phyloP scores from a whole-genome alignment of 2,329 filamentous ascomycete genomes.

The Colletotrichum caudatum region DNA sequence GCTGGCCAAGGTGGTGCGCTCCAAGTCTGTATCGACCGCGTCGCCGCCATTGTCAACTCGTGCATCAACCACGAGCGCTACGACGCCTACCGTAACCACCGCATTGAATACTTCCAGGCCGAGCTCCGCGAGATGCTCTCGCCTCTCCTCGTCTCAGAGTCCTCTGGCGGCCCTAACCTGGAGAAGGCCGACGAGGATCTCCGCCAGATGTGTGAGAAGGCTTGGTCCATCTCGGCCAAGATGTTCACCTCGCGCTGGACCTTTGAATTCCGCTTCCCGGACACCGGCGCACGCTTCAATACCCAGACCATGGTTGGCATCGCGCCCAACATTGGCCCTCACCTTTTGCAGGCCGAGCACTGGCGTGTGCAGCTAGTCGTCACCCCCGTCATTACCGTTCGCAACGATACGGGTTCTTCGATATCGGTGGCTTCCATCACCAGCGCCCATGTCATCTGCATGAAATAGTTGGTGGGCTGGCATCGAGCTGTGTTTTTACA shows the following conservation, averaged over 20 bases:
- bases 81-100: conserved; percentile 41
- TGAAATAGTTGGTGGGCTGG: conserved; percentile 46
- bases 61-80: conserved; percentile 52
- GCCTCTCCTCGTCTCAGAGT: conserved; percentile 54
- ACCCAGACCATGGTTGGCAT: conserved; percentile 61
- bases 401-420: conserved; percentile 62
- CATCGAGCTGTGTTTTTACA: not conserved
- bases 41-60: conserved; percentile 52
- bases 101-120: conserved; percentile 52
- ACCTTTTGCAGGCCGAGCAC: conserved; percentile 62
- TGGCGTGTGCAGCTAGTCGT: conserved; percentile 66
- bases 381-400: conserved; percentile 66
- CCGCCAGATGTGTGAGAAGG: conserved; percentile 54
- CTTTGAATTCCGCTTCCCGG: conserved; percentile 63
- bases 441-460: conserved; percentile 62
- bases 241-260: conserved; percentile 60
- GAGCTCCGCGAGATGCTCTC: conserved; percentile 58
- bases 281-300: conserved; percentile 62
- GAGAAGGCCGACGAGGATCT: conserved; percentile 58
- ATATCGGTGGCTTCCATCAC: conserved; percentile 59
- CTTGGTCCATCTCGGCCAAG: conserved; percentile 60
- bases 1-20: conserved; percentile 39
- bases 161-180: conserved; percentile 45
- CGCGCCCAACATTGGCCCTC: conserved; percentile 56
- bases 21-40: conserved; percentile 55